These are phyloP conservation scores for Saccharomyces cerevisiae DNA, from an alignment of 805 yeast genomes.

Conservation along the genomic window DNA sequence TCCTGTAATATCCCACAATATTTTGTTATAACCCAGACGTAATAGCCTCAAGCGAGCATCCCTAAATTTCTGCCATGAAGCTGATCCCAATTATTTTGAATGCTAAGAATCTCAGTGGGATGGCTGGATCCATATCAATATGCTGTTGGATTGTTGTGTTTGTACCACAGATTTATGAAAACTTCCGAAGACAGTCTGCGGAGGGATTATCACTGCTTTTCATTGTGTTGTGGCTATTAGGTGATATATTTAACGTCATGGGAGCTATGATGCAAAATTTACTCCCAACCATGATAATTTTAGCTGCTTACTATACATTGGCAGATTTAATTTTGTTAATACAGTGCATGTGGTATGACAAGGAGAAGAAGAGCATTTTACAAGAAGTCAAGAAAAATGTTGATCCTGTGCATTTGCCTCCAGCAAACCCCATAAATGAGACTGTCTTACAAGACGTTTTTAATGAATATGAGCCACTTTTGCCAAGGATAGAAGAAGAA, in stretches of 20 bases:
- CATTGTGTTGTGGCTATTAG: slow-evolving; percentile 83
- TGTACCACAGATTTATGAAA: slow-evolving; percentile 94
- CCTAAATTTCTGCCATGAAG: slow-evolving; percentile 8
- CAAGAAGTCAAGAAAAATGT: slow-evolving; percentile 34
- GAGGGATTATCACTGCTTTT: slow-evolving; percentile 86
- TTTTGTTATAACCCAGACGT: not conserved
- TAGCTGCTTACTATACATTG: slow-evolving; percentile 85
- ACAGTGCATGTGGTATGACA: slow-evolving; percentile 78
- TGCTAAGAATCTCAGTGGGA: slow-evolving; percentile 71
- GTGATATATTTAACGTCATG: slow-evolving; percentile 86
- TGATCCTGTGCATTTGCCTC: slow-evolving; percentile 75
- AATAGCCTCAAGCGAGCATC: not conserved
- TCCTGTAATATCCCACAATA: no score
- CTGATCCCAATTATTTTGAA: slow-evolving; percentile 48
- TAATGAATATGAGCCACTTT: slow-evolving; percentile 28
- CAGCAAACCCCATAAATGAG: slow-evolving; percentile 77
- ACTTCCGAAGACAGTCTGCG: slow-evolving; percentile 72
- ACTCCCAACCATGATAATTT: slow-evolving; percentile 85
- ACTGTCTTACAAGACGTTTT: slow-evolving; percentile 45
- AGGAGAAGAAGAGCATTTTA: not conserved
- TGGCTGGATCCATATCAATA: slow-evolving; percentile 70
- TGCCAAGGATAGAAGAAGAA: not conserved
- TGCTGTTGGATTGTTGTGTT: slow-evolving; percentile 99
- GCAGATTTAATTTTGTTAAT: slow-evolving; percentile 80
- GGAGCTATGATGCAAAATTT: slow-evolving; percentile 89